Percentiles rank a stretch among this genome's conserved stretches.
Evolutionary conservation across 805 yeast species (phyloP).

Genomic region (Hanseniaspora thailandica): DNA sequence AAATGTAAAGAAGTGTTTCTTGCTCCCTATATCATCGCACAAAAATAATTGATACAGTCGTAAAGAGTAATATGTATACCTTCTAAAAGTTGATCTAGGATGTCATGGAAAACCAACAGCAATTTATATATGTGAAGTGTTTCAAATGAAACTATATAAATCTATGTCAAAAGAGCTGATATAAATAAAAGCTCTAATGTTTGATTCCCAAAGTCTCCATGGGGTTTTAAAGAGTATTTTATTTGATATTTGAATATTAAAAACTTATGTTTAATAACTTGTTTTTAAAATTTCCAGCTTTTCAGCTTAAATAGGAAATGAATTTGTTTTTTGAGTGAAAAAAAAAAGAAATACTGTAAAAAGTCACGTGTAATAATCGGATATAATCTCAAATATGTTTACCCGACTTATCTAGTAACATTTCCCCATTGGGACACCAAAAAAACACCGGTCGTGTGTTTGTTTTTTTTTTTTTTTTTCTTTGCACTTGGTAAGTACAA

Average conservation of each 20-base stretch:
- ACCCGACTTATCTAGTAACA: no score
- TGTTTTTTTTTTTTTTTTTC: no score
- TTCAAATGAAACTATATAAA: not conserved
- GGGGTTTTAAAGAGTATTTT: not conserved
- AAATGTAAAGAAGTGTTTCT: slow-evolving; percentile 51
- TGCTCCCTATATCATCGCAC: slow-evolving; percentile 16
- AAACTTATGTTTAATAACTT: no score
- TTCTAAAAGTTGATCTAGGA: slow-evolving; percentile 38
- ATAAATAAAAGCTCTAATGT: not conserved
- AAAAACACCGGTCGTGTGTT: not conserved
- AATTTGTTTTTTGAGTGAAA: not conserved
- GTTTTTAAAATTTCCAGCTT: not conserved
- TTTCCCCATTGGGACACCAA: not conserved
- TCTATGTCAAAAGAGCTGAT: not conserved
- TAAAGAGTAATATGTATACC: slow-evolving; percentile 75
- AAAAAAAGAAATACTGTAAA: not conserved
- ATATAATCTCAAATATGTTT: not conserved
- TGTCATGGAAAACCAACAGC: slow-evolving; percentile 17
- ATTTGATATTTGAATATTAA: no score
- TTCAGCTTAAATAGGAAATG: not conserved
- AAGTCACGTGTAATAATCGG: not conserved
- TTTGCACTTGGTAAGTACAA: no score
- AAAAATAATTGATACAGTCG: slow-evolving; percentile 26
- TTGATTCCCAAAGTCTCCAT: not conserved
- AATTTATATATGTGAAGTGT: not conserved